These are phyloP conservation scores for Sporothrix sp. DNA, from an alignment of 2,329 filamentous ascomycete species.

Conservation along the genomic window DNA sequence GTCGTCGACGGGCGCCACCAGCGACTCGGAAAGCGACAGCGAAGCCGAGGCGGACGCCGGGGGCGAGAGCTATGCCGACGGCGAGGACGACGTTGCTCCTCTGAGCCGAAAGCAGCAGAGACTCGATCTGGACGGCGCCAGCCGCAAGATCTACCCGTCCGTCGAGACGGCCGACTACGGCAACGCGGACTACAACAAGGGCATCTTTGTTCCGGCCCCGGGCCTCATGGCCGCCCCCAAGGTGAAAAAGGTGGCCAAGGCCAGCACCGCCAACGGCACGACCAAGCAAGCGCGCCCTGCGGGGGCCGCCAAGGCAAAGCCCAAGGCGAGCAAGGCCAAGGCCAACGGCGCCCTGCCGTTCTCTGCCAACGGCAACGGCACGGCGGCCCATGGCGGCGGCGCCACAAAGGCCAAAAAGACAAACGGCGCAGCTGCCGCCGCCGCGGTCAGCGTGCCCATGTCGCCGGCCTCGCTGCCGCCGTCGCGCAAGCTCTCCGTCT, in stretches of 20 bases:
- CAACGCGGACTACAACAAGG: conserved; percentile 45
- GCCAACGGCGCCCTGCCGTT: conserved; percentile 9
- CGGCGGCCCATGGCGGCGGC: conserved; percentile 40
- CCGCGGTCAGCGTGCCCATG: conserved; percentile 33
- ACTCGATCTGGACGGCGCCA: conserved; percentile 34
- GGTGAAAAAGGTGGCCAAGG: conserved; percentile 30
- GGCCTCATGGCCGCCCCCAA: conserved; percentile 31
- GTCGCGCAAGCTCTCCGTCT: conserved; percentile 65
- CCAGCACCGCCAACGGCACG: conserved; percentile 29
- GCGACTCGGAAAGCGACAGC: conserved; percentile 62
- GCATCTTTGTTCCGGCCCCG: conserved; percentile 26
- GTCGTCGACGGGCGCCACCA: conserved; percentile 77
- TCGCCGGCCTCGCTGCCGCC: conserved; percentile 59
- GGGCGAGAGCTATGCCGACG: conserved; percentile 43
- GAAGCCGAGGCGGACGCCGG: conserved; percentile 70
- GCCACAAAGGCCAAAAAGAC: conserved; percentile 38
- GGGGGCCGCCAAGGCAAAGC: conserved; percentile 19
- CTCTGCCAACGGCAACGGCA: conserved; percentile 23
- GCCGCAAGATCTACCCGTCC: conserved; percentile 40
- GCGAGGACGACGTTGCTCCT: conserved; percentile 49
- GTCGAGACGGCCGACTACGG: conserved; percentile 41
- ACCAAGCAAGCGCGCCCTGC: conserved; percentile 25
- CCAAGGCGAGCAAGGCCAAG: conserved; percentile 40
- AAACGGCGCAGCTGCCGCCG: too few relatives aligned
- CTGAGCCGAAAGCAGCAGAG: conserved; percentile 51